Percentiles rank a stretch among this genome's conserved stretches.
Conservation (phyloP, 768 basidiomycete species). For the Auricularia sp. region DNA sequence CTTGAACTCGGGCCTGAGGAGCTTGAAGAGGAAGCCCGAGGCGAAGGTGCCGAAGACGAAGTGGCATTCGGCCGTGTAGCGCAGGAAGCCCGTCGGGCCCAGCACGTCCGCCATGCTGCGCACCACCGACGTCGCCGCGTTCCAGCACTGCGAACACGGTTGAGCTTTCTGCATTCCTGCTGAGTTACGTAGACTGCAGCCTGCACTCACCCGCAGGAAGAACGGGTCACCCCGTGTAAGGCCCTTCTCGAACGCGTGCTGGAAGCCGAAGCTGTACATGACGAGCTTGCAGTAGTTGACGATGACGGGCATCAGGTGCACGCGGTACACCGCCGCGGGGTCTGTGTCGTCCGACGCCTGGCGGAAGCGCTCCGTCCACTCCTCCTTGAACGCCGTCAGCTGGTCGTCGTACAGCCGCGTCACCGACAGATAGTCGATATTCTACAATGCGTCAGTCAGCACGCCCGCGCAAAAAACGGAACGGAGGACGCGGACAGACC, state of each 20-base stretch:
- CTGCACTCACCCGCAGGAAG: constrained; percentile 20
- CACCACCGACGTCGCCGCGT: constrained; percentile 49
- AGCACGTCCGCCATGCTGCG: constrained; percentile 42
- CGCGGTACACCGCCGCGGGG: background rate
- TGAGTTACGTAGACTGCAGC: background rate
- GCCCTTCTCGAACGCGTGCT: constrained; percentile 32
- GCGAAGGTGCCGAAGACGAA: constrained; percentile 41
- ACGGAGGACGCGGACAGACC: background rate
- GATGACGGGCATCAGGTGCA: constrained; percentile 18
- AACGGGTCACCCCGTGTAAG: constrained; percentile 34
- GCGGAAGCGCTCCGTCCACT: constrained; percentile 52
- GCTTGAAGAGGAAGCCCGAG: constrained; percentile 51
- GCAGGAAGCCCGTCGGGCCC: constrained; percentile 44
- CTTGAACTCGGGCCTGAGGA: constrained; percentile 41
- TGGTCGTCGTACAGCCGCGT: constrained; percentile 51
- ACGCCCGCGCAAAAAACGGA: background rate
- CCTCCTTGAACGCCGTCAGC: constrained; percentile 50
- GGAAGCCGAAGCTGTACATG: constrained; percentile 46
- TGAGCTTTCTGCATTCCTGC: background rate
- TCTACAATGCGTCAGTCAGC: constrained; percentile 26
- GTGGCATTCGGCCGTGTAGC: constrained; percentile 41
- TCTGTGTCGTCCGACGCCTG: constrained; percentile 48
- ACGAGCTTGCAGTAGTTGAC: constrained; percentile 47
- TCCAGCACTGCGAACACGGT: constrained; percentile 31
- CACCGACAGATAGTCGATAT: constrained; percentile 56